A percentile compares a stretch with the other conserved stretches of the same genome.
phyloP scores from a whole-genome alignment of 441 rosid species.

The Hypseocharis bilobata region DNA sequence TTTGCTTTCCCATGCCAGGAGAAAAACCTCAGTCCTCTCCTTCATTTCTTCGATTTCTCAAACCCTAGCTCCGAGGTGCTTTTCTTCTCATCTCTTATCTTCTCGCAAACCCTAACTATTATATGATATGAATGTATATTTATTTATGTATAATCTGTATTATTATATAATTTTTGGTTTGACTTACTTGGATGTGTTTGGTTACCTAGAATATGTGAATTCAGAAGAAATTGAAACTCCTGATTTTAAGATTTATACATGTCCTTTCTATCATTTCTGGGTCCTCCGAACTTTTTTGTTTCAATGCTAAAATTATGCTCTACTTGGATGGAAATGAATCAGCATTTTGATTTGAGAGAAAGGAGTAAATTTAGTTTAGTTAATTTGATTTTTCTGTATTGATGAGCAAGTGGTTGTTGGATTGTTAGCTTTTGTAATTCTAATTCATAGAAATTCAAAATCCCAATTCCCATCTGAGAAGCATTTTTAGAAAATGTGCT shows the following conservation, averaged over 20 bases:
- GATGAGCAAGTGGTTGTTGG: background rate
- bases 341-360: background rate
- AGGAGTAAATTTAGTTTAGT: background rate
- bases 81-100: background rate
- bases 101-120: no score
- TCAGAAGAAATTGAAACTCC: background rate
- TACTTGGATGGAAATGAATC: background rate
- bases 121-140: background rate
- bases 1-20: background rate
- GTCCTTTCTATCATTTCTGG: background rate
- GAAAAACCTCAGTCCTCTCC: background rate
- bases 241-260: background rate
- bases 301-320: background rate
- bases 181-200: background rate
- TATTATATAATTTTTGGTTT: no score
- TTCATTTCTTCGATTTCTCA: background rate
- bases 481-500: background rate
- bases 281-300: background rate
- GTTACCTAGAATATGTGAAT: background rate
- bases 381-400: no score
- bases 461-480: background rate
- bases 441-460: background rate
- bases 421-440: background rate
- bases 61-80: background rate
- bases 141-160: background rate